A percentile compares a stretch with the other conserved stretches of the same genome.
Conservation (phyloP, 495 filamentous ascomycete genomes). For the Mycothermus thermophilus region DNA sequence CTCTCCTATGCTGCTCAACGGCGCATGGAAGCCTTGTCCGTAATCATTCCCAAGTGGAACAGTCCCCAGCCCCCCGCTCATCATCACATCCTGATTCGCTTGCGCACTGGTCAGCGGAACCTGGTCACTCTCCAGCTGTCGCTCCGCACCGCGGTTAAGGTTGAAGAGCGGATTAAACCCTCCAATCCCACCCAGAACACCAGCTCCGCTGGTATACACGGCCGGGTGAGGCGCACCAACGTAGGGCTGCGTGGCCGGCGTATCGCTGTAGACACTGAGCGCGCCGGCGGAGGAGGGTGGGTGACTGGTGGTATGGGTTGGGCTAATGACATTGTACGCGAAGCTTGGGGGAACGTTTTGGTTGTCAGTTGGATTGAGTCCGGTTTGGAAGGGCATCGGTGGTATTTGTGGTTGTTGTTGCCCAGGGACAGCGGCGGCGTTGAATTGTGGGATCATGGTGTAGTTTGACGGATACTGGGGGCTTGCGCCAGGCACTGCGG, state of each 20-base stretch:
- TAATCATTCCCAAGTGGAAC: too few relatives aligned
- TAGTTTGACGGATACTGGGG: neutral
- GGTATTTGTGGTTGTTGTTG: too few relatives aligned
- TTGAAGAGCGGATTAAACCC: neutral
- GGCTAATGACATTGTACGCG: neutral
- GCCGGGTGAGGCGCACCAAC: slow-evolving; percentile 11
- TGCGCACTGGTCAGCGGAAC: slow-evolving; percentile 18
- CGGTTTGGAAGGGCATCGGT: slow-evolving; percentile 11
- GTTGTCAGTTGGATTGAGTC: slow-evolving; percentile 9
- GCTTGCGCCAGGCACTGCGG: neutral
- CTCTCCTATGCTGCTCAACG: slow-evolving; percentile 28
- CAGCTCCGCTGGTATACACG: slow-evolving; percentile 1
- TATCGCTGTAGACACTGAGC: too few relatives aligned
- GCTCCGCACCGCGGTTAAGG: slow-evolving; percentile 3
- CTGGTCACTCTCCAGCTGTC: slow-evolving; percentile 13
- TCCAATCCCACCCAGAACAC: slow-evolving; percentile 4
- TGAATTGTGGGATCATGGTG: slow-evolving; percentile 4
- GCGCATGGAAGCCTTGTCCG: slow-evolving; percentile 22
- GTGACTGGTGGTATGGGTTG: slow-evolving; percentile 8
- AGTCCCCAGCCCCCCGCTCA: too few relatives aligned
- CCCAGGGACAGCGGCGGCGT: too few relatives aligned
- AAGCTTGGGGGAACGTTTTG: slow-evolving; percentile 1
- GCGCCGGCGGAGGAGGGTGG: slow-evolving; percentile 8
- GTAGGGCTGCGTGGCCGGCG: too few relatives aligned
- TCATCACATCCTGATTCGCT: too few relatives aligned